Evolutionary conservation across 208 protist species (phyloP).

Genomic region (Leishmania turanica): DNA sequence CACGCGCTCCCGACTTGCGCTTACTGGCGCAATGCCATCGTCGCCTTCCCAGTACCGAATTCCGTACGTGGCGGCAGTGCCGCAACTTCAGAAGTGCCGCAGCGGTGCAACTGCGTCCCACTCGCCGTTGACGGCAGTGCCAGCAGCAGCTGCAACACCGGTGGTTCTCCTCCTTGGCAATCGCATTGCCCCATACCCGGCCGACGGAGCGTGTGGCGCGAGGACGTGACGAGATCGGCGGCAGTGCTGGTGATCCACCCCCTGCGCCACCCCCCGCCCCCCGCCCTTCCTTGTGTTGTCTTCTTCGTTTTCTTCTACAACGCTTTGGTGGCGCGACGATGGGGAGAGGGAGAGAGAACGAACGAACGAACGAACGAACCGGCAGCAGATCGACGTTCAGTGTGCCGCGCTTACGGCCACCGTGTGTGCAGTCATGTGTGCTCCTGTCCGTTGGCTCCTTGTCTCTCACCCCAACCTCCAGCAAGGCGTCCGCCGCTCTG

Average conservation of each 20-base stretch:
- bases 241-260: not conserved
- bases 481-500: not conserved
- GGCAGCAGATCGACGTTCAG: not conserved
- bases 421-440: not conserved
- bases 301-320: not conserved
- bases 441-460: not conserved
- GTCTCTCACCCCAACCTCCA: not conserved
- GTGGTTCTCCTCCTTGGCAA: constrained; percentile 18
- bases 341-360: not conserved
- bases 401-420: not conserved
- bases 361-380: too few species aligned
- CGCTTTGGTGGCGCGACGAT: not conserved
- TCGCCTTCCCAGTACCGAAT: constrained; percentile 1
- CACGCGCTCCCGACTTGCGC: not conserved
- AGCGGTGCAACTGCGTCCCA: not conserved
- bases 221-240: not conserved
- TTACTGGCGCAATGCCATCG: not conserved
- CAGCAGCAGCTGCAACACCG: not conserved
- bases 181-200: constrained; percentile 15
- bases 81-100: not conserved
- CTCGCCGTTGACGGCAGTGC: not conserved
- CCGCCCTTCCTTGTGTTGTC: not conserved
- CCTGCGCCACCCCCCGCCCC: not conserved
- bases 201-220: not conserved
- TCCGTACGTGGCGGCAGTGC: constrained; percentile 24